A percentile compares a stretch with the other conserved stretches of the same genome.
Evolutionary conservation across 345 rosid genomes (phyloP).

Genomic region (Reutealis trisperma): DNA sequence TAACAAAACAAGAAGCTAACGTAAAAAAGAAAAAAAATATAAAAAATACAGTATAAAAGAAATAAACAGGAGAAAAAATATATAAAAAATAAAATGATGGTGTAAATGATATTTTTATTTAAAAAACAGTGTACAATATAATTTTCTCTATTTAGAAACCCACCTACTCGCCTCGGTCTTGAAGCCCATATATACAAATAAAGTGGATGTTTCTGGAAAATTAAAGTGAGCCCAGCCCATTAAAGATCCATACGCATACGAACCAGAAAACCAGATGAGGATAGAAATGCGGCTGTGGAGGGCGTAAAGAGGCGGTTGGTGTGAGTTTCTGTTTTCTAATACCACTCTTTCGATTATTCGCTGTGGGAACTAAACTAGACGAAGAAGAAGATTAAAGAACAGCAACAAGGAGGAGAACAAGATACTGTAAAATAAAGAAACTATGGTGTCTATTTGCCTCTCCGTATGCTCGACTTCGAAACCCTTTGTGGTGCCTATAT

Average conservation of each 20-base stretch:
- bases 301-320: background rate
- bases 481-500: constrained; percentile 12
- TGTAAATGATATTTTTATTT: no score
- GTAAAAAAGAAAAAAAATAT: no score
- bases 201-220: no score
- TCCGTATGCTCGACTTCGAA: constrained; percentile 20
- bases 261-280: background rate
- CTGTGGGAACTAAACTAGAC: background rate
- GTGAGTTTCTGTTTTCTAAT: background rate
- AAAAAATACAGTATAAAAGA: no score
- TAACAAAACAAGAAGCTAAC: no score
- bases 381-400: background rate
- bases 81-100: no score
- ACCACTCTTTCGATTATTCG: background rate
- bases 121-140: no score
- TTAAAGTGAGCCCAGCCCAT: constrained; percentile 7
- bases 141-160: no score
- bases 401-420: background rate
- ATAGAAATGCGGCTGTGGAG: constrained; percentile 1
- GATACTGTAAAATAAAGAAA: background rate
- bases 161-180: background rate
- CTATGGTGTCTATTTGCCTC: constrained; percentile 18
- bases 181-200: background rate
- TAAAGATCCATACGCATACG: background rate
- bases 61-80: no score